These are phyloP conservation scores for Suhomyces faveliae DNA, from an alignment of 805 yeast genomes.

Conservation along the genomic window DNA sequence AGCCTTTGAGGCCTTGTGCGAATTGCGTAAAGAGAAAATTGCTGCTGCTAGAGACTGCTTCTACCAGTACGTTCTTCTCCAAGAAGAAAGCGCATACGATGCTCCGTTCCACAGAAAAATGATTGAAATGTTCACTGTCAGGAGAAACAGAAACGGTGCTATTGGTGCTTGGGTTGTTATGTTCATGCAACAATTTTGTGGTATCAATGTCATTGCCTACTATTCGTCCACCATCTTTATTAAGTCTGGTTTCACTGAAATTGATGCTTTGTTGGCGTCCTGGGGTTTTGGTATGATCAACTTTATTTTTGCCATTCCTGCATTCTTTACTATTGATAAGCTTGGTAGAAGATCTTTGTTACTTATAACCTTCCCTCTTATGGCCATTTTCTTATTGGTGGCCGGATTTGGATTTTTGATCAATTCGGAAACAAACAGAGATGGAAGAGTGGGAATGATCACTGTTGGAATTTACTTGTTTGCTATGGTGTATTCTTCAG, in stretches of 20 bases:
- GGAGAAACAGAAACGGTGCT: conserved; percentile 83
- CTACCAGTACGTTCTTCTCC: conserved; percentile 54
- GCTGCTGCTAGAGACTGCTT: conserved; percentile 67
- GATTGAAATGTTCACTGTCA: conserved; percentile 60
- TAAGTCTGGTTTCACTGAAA: conserved; percentile 61
- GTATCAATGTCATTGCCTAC: conserved; percentile 84
- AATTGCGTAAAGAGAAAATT: conserved; percentile 45
- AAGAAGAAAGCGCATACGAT: conserved; percentile 56
- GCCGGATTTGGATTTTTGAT: conserved; percentile 76
- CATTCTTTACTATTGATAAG: conserved; percentile 73
- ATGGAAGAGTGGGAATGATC: conserved; percentile 65
- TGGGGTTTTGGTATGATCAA: conserved; percentile 86
- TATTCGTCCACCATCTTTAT: conserved; percentile 76
- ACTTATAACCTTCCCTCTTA: conserved; percentile 59
- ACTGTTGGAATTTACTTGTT: conserved; percentile 73
- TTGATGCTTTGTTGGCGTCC: conserved; percentile 70
- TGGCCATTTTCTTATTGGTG: conserved; percentile 57
- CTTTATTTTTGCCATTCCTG: conserved; percentile 79
- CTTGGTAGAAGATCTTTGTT: conserved; percentile 69
- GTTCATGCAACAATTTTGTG: conserved; percentile 91
- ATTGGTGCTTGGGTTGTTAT: conserved; percentile 78
- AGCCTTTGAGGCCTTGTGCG: conserved; percentile 49
- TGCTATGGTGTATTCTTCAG: conserved; percentile 72
- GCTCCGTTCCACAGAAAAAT: conserved; percentile 47
- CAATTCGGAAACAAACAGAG: conserved; percentile 36